Base-by-base conservation (phyloP, 75 land plant species). In the Pinus taeda region DNA sequence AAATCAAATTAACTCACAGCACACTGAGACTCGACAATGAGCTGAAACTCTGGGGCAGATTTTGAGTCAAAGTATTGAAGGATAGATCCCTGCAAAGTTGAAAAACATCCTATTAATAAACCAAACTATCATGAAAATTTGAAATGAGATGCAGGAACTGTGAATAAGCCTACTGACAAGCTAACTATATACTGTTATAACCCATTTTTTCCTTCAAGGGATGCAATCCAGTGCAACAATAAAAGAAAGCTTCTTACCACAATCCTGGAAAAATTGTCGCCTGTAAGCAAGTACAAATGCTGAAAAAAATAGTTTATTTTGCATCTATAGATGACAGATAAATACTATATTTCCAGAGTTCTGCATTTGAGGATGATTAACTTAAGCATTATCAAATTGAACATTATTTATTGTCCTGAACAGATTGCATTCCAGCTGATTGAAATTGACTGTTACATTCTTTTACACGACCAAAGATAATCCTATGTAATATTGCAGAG, bases 21-120 rank as follows among this genome's bases (percentile, higher is more conserved):
- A 67, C 49, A 49, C 37, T 86, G n/a, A 96, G 76, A 55, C 83
- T 85, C 61, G 93, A 76, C 63, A 94, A 84, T 57, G 80, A 81
- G 77, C 89, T 84, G 57, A 93, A 89, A 73, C 91, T 87, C 36
- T 71, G 53, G 24, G 98, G 98, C 22, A 96, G 91, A 59, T 81
- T 56, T 57, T 92, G 91, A 37, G 88, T 55, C 61, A 96, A 20
- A 17, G n/a, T 29, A 82, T 93, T 96, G 79, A 77, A 88, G 59
- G 98, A 96, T 30, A 96, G 84, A 77, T 96, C 98, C 83, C 98
- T 96, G 87, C 78, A 83, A 57, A 17, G 18, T 1, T n/a, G 24
- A 15, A 56, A 30, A 65, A 59, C 36, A 30, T 3, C 63, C 65
- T 59, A 57, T 33, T 65, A 33, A 33, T 11, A 6, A 37, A 33